Conservation (phyloP, 2,329 filamentous ascomycete genomes). For the Claviceps sp. region DNA sequence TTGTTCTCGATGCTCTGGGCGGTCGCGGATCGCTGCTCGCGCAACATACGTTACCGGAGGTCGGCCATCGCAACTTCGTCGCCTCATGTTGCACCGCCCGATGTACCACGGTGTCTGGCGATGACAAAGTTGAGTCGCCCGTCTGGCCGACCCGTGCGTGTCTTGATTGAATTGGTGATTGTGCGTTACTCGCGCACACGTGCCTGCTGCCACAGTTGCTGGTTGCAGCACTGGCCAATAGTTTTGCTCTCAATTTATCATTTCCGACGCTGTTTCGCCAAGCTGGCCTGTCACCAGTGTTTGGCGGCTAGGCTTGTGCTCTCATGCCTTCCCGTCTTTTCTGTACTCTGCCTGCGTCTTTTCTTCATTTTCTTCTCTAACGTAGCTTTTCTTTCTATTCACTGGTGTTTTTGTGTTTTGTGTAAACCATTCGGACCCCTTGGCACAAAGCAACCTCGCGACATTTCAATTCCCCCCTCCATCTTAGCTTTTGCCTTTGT, state of each 20-base stretch:
- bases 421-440: background rate
- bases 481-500: background rate
- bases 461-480: background rate
- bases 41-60: background rate
- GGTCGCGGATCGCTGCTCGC: background rate
- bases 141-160: too few species aligned
- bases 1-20: background rate
- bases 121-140: background rate
- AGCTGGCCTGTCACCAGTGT: background rate
- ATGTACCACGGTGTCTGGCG: background rate
- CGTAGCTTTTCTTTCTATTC: background rate
- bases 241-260: background rate
- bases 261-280: background rate
- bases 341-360: background rate
- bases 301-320: background rate
- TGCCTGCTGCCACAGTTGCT: background rate
- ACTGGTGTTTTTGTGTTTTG: background rate
- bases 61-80: background rate
- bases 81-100: background rate
- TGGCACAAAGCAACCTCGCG: background rate
- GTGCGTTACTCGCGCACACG: conserved; percentile 1
- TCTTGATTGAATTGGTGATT: too few species aligned
- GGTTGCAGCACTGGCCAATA: conserved; percentile 4
- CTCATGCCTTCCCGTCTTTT: background rate
- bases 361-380: background rate